Base-by-base conservation (phyloP, 2,329 filamentous ascomycete genomes). In the Periconia sp. region DNA sequence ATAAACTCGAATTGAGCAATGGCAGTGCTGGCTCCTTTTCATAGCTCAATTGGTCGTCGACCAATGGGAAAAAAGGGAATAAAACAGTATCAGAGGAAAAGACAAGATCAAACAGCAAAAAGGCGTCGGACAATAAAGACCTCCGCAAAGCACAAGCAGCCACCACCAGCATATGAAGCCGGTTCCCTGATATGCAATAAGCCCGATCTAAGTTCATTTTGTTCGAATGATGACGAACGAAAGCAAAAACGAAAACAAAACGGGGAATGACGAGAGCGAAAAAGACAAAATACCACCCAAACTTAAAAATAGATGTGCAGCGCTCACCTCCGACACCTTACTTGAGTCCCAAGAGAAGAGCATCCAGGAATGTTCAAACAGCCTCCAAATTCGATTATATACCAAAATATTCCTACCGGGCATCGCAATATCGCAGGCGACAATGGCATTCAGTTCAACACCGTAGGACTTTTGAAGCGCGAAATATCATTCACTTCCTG, bases 311-410 rank as follows among this genome's bases (percentile, higher is more conserved):
- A 42, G 33, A 5, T 37, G 33, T 41, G 17, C 50, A 48, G 45
- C 45, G 45, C 50, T 52, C 45, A 41, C 45, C 50, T 41, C 46
- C 44, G 47, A 54, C 52, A 50, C 47, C 52, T 30, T 43, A 40
- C 51, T 53, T 30, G 17, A 23, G 15, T n/a, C 30, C 23, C 41
- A 31, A 40, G 45, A 31, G n/a, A 20, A 19, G 41, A 20, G 15
- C 20, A 37, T 37, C 27, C 10, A 18, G 43, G 46, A 23, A 17
- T 54, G 33, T 50, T 50, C 35, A 50, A 41, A 50, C 52, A 54
- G n/a, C 47, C 45, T 47, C 52, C 48, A 37, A 14, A 33, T 41
- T 3, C 3, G 30, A n/a, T 44, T 37, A 37, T 37, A 37, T 37
- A n/a, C 15, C 33, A 5, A 14, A 37, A n/a, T 37, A 11, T 14